Evolutionary conservation across 2,329 filamentous ascomycete genomes (phyloP), one percentile per base, ranked within the genome.

Genomic region (Claviceps sorghi): DNA sequence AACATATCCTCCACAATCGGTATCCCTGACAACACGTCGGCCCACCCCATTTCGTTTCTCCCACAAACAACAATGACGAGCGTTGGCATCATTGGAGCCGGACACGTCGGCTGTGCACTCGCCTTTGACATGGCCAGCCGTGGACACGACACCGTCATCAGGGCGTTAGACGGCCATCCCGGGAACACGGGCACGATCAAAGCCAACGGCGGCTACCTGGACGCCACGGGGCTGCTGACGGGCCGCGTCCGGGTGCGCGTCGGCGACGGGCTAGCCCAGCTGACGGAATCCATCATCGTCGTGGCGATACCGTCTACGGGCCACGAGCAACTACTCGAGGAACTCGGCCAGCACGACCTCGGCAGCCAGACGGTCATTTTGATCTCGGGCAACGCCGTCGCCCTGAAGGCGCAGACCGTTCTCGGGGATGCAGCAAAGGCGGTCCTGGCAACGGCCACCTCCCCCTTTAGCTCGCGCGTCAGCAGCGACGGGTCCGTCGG

Each of bases 61-160:
- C 38, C 38, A 40, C 4, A 19, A 40, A 26, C 4, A 45, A 13
- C 19, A 45, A 45, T 45, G 42, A 22, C 19, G 11, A 22, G 41
- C 15, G 56, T 54, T 42, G 49, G 49, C 8, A 55, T 56, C 32
- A 50, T 55, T 40, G 51, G 55, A 3, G 55, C 55, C n/a, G 55
- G 55, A 10, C 53, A 56, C 30, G 55, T 52, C 22, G 55, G 55
- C 0, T 56, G 53, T 40, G 55, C 55, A 6, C 51, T 55, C 3
- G 55, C 53, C 17, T 55, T 56, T 19, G 30, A 56, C 26, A 34
- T 53, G 34, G 22, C 51, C 22, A 34, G 30, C 11, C 51, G 53
- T 29, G 51, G 53, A 5, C 29, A 52, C 40, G 32, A 52, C 2
- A 51, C 55, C 1, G 30, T 49, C 7, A 38, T 56, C 4, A 41